Percentiles rank a stretch among this genome's conserved stretches.
Evolutionary conservation across 2,329 filamentous ascomycete species (phyloP).

Genomic region (Samsoniella hepiali): DNA sequence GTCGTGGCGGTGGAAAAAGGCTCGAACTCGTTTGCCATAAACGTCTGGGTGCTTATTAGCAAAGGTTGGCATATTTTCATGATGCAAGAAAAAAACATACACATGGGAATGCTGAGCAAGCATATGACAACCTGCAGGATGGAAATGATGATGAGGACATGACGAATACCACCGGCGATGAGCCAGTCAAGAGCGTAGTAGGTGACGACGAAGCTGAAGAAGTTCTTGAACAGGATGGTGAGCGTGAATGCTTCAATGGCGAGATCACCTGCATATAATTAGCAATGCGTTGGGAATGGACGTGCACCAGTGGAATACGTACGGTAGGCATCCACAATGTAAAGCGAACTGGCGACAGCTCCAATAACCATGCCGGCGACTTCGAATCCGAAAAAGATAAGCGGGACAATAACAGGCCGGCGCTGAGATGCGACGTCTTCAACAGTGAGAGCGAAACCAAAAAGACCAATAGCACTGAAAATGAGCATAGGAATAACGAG

Average conservation of each 20-base stretch:
- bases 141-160: constrained; percentile 64
- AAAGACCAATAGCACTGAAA: constrained; percentile 73
- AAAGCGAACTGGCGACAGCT: constrained; percentile 78
- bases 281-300: not conserved
- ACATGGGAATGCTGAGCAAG: constrained; percentile 68
- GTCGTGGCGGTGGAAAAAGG: constrained; percentile 73
- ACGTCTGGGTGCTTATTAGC: constrained; percentile 53
- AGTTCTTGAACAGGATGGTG: constrained; percentile 89
- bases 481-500: constrained; percentile 80
- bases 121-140: constrained; percentile 78
- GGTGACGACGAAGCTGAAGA: constrained; percentile 84
- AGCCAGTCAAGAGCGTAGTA: constrained; percentile 86
- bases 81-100: constrained; percentile 52
- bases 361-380: constrained; percentile 91
- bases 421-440: constrained; percentile 50
- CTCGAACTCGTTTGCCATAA: constrained; percentile 72
- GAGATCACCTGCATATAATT: constrained; percentile 58
- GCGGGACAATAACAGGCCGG: constrained; percentile 70
- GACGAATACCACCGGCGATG: constrained; percentile 54
- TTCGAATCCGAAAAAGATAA: constrained; percentile 79
- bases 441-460: constrained; percentile 76
- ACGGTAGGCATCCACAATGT: constrained; percentile 92
- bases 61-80: not conserved
- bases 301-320: constrained; percentile 35
- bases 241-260: constrained; percentile 87